phyloP scores from a whole-genome alignment of 192 early-diverging fungal species.

The Rhizoclosmatium globosum region DNA sequence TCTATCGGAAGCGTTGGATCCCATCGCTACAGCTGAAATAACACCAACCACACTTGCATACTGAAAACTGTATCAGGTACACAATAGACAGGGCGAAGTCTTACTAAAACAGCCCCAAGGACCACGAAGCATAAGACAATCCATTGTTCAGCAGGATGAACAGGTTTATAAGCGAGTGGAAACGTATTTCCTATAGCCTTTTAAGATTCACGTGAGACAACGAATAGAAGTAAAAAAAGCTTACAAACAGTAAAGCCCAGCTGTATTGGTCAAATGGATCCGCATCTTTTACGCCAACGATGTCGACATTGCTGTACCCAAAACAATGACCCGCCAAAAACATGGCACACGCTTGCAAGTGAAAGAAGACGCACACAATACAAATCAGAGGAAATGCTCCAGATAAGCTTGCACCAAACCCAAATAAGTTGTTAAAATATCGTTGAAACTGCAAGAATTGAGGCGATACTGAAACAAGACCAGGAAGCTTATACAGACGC shows the following conservation, averaged over 20 bases:
- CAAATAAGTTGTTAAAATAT: background rate
- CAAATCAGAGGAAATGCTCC: background rate
- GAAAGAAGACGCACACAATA: constrained; percentile 12
- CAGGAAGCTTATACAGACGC: constrained; percentile 1
- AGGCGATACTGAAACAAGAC: background rate
- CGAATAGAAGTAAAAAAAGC: constrained; percentile 8
- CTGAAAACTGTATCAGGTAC: background rate
- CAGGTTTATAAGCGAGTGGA: background rate
- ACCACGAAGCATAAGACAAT: constrained; percentile 1
- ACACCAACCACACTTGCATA: constrained; percentile 20
- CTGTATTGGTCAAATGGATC: constrained; percentile 45
- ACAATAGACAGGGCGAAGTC: background rate
- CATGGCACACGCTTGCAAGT: constrained; percentile 9
- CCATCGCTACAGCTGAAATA: constrained; percentile 24
- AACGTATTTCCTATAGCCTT: background rate
- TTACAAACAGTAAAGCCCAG: constrained; percentile 33
- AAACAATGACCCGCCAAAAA: background rate
- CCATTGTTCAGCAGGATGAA: constrained; percentile 8
- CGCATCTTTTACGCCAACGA: background rate
- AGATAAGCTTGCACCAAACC: constrained; percentile 1
- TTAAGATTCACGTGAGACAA: background rate
- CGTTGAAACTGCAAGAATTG: background rate
- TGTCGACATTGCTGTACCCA: background rate
- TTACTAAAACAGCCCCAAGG: constrained; percentile 17
- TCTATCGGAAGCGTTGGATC: constrained; percentile 31